Base-by-base conservation (phyloP, 1,139 yeast species). In the Saccharomyces hybrid region DNA sequence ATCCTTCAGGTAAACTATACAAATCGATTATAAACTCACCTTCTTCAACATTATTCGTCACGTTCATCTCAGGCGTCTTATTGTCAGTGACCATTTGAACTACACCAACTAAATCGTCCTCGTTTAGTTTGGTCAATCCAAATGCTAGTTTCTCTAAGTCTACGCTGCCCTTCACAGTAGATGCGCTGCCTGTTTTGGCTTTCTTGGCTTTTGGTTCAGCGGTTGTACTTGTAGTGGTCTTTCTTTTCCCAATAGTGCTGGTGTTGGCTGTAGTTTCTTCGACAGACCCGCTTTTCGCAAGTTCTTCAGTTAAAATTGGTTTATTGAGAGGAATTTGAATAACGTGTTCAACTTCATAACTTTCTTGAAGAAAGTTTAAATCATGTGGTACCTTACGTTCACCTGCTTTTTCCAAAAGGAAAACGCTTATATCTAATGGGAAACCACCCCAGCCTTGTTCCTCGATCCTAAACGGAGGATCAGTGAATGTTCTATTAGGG, bases 371-470 rank as follows among this genome's bases (percentile, higher is more conserved):
- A 70, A 93, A 93, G 71, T 90, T 90, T 68, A 93, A 82, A 72
- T 93, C 98, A 70, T 93, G 98, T 66, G 81, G 82, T 59, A 93
- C 73, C 67, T 88, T 87, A 61, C 88, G 79, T 69, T 90, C 97
- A 50, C 97, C 98, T 53, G 86, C 87, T 66, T 86, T 87, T 57
- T 95, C 98, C 34, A 87, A 79, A 56, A 88, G 76, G 62, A 86
- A 88, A 56, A 90, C 76, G 19, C 88, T 79, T 60, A 93, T 84
- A 51, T 88, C 89, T 67, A 93, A 80, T 68, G 91, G 96, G 67
- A 91, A 91, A 64, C 93, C 99, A 68, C 99, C 99, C 99, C 99
- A 93, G 51, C 99, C 99, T 75, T 89, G 86, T 71, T 93, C 99
- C 68, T 84, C 88, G 54, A 93, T 86, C 67, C 75, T 80, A 74